These are phyloP conservation scores for Epichloe sibirici DNA, from an alignment of 2,329 filamentous ascomycete genomes.

Conservation along the genomic window DNA sequence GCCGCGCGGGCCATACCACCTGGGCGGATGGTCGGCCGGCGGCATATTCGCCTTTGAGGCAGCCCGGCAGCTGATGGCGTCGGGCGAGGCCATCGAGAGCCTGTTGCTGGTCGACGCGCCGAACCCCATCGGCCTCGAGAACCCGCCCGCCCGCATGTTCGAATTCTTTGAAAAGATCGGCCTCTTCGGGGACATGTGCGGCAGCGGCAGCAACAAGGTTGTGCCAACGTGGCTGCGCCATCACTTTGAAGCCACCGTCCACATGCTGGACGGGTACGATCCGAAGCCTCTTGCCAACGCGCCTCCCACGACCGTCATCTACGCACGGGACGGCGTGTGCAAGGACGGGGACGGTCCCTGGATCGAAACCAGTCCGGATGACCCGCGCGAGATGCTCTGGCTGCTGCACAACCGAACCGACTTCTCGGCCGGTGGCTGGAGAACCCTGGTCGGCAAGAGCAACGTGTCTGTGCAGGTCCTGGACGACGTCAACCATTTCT, in stretches of 20 bases:
- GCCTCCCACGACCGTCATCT: slow-evolving; percentile 43
- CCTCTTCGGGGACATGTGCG: slow-evolving; percentile 35
- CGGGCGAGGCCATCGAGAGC: slow-evolving; percentile 43
- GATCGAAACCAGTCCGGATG: slow-evolving; percentile 27
- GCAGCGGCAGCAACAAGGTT: slow-evolving; percentile 39
- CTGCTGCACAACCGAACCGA: slow-evolving; percentile 61
- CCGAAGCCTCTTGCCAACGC: slow-evolving; percentile 40
- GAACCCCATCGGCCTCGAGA: slow-evolving; percentile 55
- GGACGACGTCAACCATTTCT: slow-evolving; percentile 60
- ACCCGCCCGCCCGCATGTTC: slow-evolving; percentile 49
- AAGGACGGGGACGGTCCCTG: slow-evolving; percentile 23
- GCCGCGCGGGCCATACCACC: slow-evolving; percentile 3
- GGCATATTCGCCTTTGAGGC: slow-evolving; percentile 61
- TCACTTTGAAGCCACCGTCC: slow-evolving; percentile 59
- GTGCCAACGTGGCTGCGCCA: slow-evolving; percentile 62
- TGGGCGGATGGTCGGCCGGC: slow-evolving; percentile 63
- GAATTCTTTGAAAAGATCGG: slow-evolving; percentile 63
- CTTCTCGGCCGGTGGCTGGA: slow-evolving; percentile 32
- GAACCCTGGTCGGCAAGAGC: slow-evolving; percentile 26
- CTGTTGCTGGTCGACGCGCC: slow-evolving; percentile 56
- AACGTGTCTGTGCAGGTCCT: slow-evolving; percentile 60
- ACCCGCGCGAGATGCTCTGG: slow-evolving; percentile 54
- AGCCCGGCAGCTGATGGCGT: slow-evolving; percentile 44
- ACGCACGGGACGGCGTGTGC: slow-evolving; percentile 57
- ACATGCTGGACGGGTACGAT: slow-evolving; percentile 56